Conservation (phyloP, 1,284 basidiomycete genomes). For the Pseudozyma flocculosa region DNA sequence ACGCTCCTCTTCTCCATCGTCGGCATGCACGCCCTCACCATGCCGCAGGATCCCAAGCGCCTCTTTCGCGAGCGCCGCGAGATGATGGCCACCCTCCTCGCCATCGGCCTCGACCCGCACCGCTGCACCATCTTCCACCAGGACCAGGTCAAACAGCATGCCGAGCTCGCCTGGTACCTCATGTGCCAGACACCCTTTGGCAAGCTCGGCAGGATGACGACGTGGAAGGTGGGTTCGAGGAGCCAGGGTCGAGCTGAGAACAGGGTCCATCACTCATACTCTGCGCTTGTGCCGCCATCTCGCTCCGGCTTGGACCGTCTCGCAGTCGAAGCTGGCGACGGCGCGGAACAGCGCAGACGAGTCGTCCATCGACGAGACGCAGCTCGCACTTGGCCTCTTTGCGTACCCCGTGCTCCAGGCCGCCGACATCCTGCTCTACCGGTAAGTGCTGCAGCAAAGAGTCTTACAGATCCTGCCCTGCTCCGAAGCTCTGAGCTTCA, state of each 20-base stretch:
- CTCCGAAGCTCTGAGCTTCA: not conserved
- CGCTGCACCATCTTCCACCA: slow-evolving; percentile 81
- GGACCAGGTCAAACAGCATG: slow-evolving; percentile 82
- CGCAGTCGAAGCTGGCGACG: slow-evolving; percentile 72
- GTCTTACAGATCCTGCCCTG: not conserved
- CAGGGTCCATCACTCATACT: too few relatives aligned
- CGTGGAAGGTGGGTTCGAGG: slow-evolving; percentile 85
- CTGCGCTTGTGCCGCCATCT: too few relatives aligned
- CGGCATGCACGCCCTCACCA: slow-evolving; percentile 64
- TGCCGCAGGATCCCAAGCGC: slow-evolving; percentile 38
- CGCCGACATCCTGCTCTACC: slow-evolving; percentile 85
- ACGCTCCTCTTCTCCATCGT: slow-evolving; percentile 75
- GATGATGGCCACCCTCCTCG: slow-evolving; percentile 79
- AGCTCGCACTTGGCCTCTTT: slow-evolving; percentile 80
- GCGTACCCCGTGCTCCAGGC: slow-evolving; percentile 92
- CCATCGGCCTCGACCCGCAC: slow-evolving; percentile 79
- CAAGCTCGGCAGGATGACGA: slow-evolving; percentile 83
- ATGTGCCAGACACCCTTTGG: slow-evolving; percentile 82
- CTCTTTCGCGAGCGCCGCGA: slow-evolving; percentile 63
- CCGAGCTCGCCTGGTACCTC: slow-evolving; percentile 88
- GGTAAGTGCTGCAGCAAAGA: slow-evolving; percentile 61
- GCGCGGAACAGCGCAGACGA: slow-evolving; percentile 67
- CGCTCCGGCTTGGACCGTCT: too few relatives aligned
- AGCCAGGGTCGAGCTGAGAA: too few relatives aligned
- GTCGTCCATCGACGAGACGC: slow-evolving; percentile 74